Percentiles rank a stretch among this genome's conserved stretches.
These are phyloP conservation scores for Nannochloropsis oceanica DNA, from an alignment of 108 stramenopile species.

Conservation along the genomic window DNA sequence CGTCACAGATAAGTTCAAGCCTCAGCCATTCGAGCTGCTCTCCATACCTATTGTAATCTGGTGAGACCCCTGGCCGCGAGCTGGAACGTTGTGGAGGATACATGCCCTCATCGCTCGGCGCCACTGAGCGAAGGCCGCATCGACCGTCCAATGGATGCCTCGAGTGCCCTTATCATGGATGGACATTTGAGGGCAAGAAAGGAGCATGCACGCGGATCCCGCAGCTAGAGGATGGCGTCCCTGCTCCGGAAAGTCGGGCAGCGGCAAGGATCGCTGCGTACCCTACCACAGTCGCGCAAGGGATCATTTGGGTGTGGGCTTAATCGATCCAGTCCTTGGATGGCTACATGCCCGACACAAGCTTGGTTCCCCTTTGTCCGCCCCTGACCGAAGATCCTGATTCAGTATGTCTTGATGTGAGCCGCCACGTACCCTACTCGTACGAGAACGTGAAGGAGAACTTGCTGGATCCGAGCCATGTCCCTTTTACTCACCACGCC, in stretches of 20 bases:
- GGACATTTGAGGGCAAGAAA: neutral
- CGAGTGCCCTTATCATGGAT: conserved; percentile 14
- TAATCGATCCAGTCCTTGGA: neutral
- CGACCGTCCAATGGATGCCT: neutral
- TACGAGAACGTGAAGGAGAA: neutral
- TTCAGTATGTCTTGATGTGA: neutral
- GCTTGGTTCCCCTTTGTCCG: neutral
- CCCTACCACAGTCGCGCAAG: neutral
- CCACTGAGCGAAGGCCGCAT: neutral
- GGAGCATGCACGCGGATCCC: neutral
- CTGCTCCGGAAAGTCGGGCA: neutral
- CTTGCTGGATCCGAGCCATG: neutral
- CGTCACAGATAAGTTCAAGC: neutral
- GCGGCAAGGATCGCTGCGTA: neutral
- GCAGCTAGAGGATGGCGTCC: neutral
- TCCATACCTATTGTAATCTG: neutral
- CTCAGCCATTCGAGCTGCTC: neutral
- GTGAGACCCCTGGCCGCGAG: neutral
- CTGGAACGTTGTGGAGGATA: neutral
- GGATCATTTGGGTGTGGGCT: neutral
- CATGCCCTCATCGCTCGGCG: neutral
- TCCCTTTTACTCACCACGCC: neutral
- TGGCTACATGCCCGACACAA: neutral
- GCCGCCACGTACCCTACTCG: conserved; percentile 2
- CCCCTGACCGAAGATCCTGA: neutral